These are phyloP conservation scores for Orbilia ellipsospora DNA, from an alignment of 2,329 filamentous ascomycete genomes.

Conservation along the genomic window DNA sequence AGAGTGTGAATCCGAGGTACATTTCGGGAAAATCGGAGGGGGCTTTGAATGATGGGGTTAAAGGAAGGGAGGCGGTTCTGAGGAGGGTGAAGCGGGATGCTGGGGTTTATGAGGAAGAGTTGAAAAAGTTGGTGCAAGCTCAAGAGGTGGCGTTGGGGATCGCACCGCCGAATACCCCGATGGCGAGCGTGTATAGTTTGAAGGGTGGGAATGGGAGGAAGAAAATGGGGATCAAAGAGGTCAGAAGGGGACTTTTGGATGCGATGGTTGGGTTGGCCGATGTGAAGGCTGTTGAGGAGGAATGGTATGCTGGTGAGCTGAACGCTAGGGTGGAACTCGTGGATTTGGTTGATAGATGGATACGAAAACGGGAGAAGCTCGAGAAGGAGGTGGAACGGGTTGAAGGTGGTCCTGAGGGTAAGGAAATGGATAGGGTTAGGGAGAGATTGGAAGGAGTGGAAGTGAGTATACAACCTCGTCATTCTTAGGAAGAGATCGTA, in stretches of 20 bases:
- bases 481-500: background rate
- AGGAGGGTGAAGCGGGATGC: constrained; percentile 46
- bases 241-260: constrained; percentile 50
- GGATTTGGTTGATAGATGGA: constrained; percentile 39
- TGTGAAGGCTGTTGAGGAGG: constrained; percentile 48
- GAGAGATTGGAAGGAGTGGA: constrained; percentile 48
- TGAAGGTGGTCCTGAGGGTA: constrained; percentile 39
- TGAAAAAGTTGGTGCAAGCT: constrained; percentile 32
- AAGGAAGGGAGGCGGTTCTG: constrained; percentile 36
- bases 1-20: constrained; percentile 48
- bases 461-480: no score
- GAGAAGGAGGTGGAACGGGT: constrained; percentile 49
- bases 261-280: constrained; percentile 51
- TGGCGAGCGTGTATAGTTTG: constrained; percentile 20
- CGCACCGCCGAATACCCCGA: background rate
- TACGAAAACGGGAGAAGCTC: constrained; percentile 37
- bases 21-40: constrained; percentile 52
- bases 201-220: constrained; percentile 23
- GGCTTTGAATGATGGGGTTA: constrained; percentile 31
- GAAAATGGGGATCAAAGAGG: constrained; percentile 50
- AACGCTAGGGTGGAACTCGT: constrained; percentile 31
- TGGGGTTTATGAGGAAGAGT: constrained; percentile 40
- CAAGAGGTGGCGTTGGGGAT: constrained; percentile 50
- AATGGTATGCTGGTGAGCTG: constrained; percentile 38
- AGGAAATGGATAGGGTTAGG: constrained; percentile 47